phyloP scores from a whole-genome alignment of 2,329 filamentous ascomycete genomes.

The Sarocladiaceae sp. region DNA sequence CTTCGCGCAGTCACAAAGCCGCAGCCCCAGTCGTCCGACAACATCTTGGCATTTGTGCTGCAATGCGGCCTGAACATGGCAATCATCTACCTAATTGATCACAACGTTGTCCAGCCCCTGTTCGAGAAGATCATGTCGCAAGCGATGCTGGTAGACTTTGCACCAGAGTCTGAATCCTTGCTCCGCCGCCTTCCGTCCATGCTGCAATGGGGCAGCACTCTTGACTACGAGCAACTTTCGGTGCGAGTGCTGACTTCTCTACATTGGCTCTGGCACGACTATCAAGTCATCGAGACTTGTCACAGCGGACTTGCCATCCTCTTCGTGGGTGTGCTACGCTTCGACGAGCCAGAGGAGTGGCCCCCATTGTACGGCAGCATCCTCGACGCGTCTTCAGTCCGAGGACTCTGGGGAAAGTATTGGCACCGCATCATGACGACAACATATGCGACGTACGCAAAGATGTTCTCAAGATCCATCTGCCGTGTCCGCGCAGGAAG shows the following conservation, averaged over 20 bases:
- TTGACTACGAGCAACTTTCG: not conserved
- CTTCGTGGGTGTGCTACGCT: not conserved
- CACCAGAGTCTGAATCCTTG: not conserved
- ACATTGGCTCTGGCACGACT: constrained; percentile 4
- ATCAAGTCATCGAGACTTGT: not conserved
- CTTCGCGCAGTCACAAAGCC: not conserved
- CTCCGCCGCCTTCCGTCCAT: not conserved
- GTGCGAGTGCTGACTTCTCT: not conserved
- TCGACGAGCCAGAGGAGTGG: constrained; percentile 11
- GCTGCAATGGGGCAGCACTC: no score
- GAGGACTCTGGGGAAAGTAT: constrained; percentile 13
- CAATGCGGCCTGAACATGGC: not conserved
- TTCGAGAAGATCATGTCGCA: not conserved
- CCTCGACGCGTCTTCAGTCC: constrained; percentile 8
- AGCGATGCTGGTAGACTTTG: not conserved
- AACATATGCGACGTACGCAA: constrained; percentile 6
- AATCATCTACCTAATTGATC: not conserved
- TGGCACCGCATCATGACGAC: constrained; percentile 12
- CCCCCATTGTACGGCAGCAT: constrained; percentile 13
- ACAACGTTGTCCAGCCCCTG: not conserved
- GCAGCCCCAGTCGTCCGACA: not conserved
- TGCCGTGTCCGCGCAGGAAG: not conserved
- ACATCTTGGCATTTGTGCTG: not conserved
- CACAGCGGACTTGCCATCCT: not conserved
- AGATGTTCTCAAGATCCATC: not conserved